phyloP scores from a whole-genome alignment of 805 yeast genomes.

The Ogataea methylovora region DNA sequence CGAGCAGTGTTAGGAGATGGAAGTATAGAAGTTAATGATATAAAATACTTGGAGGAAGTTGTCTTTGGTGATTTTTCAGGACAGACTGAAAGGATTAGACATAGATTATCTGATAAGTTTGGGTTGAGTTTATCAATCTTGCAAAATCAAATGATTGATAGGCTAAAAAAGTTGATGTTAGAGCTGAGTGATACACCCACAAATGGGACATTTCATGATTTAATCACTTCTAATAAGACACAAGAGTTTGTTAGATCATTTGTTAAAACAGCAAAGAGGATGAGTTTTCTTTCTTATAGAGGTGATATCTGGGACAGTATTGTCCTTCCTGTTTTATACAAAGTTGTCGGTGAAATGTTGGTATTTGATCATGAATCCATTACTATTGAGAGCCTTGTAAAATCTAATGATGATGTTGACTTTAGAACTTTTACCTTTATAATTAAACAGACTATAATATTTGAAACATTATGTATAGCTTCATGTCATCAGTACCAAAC shows the following conservation, averaged over 20 bases:
- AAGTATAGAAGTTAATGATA: conserved; percentile 9
- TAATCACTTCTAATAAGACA: conserved; percentile 11
- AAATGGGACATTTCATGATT: conserved; percentile 9
- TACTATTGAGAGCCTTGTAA: too few relatives aligned
- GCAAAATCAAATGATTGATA: background rate
- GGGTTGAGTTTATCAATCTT: conserved; percentile 1
- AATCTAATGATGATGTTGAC: conserved; percentile 2
- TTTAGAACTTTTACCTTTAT: conserved; percentile 12
- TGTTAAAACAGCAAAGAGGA: conserved; percentile 11
- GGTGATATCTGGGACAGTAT: conserved; percentile 17
- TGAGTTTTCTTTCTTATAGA: conserved; percentile 14
- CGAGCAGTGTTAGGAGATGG: conserved; percentile 18
- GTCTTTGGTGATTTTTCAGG: conserved; percentile 21
- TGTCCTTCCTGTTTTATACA: conserved; percentile 17
- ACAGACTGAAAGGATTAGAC: conserved; percentile 3
- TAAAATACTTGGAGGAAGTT: conserved; percentile 13
- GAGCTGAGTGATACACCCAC: conserved; percentile 9
- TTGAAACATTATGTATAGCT: conserved; percentile 18
- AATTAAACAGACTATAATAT: conserved; percentile 18
- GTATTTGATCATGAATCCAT: conserved; percentile 2
- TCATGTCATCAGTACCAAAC: conserved; percentile 16
- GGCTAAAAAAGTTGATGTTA: conserved; percentile 9
- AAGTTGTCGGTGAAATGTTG: conserved; percentile 17
- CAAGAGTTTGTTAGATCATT: conserved; percentile 18
- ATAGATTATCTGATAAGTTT: conserved; percentile 18